A percentile compares a stretch with the other conserved stretches of the same genome.
phyloP scores from a whole-genome alignment of 495 filamentous ascomycete species.

The Xylaria venustula region DNA sequence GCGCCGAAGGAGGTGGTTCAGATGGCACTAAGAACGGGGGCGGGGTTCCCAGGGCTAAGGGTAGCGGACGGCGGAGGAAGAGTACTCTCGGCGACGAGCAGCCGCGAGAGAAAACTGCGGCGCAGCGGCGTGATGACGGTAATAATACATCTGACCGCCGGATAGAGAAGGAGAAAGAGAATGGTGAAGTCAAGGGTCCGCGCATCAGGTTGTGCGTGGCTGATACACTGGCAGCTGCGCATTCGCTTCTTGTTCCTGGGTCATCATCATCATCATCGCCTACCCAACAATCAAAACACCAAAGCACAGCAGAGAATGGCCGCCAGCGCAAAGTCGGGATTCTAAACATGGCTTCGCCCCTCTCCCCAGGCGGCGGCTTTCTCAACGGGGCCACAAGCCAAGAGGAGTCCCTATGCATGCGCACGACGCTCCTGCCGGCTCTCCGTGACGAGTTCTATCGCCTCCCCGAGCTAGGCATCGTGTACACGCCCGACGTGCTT shows the following conservation, averaged over 20 bases:
- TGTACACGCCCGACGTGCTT: conserved; percentile 56
- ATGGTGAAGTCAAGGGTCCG: conserved; percentile 6
- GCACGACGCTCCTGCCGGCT: conserved; percentile 58
- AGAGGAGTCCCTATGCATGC: conserved; percentile 65
- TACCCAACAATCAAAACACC: conserved; percentile 12
- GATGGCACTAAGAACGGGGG: neutral
- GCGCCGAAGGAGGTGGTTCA: neutral
- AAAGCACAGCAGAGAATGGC: neutral
- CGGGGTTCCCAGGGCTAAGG: neutral
- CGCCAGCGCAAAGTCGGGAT: conserved; percentile 40
- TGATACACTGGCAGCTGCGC: conserved; percentile 49
- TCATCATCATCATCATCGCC: conserved; percentile 24
- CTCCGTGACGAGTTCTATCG: conserved; percentile 58
- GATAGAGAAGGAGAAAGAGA: neutral
- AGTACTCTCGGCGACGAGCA: no score
- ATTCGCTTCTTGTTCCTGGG: conserved; percentile 23
- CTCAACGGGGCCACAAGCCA: conserved; percentile 57
- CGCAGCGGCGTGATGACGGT: neutral
- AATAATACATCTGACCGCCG: neutral
- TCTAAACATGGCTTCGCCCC: conserved; percentile 64
- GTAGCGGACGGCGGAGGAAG: neutral
- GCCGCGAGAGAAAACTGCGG: neutral
- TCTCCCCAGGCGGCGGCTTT: conserved; percentile 57
- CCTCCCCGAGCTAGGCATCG: conserved; percentile 44
- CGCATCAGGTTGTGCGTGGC: conserved; percentile 39